Conservation (phyloP, 2,329 filamentous ascomycete genomes). For the Eutypella sp. region DNA sequence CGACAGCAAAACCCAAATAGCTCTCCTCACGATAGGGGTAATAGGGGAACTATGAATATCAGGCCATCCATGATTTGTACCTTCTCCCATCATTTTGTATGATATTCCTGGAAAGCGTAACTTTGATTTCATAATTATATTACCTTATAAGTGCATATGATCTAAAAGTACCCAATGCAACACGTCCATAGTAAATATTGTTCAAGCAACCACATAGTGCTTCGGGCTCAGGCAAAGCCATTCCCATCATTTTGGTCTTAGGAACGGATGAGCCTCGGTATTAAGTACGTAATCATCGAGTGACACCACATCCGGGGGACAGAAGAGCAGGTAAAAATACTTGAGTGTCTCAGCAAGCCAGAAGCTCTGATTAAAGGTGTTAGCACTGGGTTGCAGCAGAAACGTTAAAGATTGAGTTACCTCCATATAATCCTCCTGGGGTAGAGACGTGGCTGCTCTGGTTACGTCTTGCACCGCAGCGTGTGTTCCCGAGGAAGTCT, state of each 20-base stretch:
- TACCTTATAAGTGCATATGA: too few species aligned
- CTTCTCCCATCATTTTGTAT: too few species aligned
- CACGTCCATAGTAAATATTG: too few species aligned
- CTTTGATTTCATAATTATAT: too few species aligned
- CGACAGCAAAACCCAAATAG: too few species aligned
- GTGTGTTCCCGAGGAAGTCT: conserved; percentile 19
- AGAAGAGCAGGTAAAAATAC: not conserved
- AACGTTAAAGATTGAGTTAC: conserved; percentile 9
- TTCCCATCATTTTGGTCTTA: not conserved
- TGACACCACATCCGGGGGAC: not conserved
- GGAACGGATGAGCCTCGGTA: not conserved
- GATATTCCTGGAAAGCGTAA: too few species aligned
- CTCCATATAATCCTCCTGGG: conserved; percentile 40
- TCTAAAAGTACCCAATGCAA: too few species aligned
- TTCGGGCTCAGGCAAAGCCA: too few species aligned
- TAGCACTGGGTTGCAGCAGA: not conserved
- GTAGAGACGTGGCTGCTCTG: conserved; percentile 34
- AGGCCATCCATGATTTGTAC: too few species aligned
- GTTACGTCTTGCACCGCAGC: conserved; percentile 34
- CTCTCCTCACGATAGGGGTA: too few species aligned
- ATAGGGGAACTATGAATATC: too few species aligned
- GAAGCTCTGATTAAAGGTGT: not conserved
- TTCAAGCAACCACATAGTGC: too few species aligned
- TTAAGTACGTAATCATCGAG: not conserved
- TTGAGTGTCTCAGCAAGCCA: not conserved